These are phyloP conservation scores for Andrographis paniculata DNA, from an alignment of 305 asterid genomes.

Conservation along the genomic window DNA sequence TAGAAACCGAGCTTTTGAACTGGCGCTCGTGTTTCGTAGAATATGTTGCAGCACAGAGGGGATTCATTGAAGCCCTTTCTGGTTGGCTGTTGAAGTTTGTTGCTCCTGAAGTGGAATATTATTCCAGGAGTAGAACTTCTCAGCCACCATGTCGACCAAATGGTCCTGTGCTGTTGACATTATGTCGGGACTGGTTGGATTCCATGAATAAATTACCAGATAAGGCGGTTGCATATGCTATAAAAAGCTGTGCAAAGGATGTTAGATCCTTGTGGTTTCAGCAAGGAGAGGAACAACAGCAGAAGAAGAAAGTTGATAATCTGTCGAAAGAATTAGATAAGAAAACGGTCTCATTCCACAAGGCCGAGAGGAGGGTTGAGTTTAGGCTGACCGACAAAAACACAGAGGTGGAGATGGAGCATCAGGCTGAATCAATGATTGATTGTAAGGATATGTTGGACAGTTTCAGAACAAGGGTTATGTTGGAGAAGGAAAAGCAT, in stretches of 20 bases:
- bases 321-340: conserved; percentile 66
- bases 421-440: conserved; percentile 28
- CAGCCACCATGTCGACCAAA: conserved; percentile 8
- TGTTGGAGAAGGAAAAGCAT: conserved; percentile 68
- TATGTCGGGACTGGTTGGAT: conserved; percentile 60
- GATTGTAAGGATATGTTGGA: conserved; percentile 53
- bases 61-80: conserved; percentile 49
- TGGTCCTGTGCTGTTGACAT: conserved; percentile 39
- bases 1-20: conserved; percentile 72
- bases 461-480: conserved; percentile 45
- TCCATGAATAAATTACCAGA: conserved; percentile 53
- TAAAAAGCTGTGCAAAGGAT: conserved; percentile 67
- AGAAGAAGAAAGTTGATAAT: conserved; percentile 68
- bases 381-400: conserved; percentile 35
- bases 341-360: conserved; percentile 47
- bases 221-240: conserved; percentile 44
- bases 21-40: conserved; percentile 66
- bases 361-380: conserved; percentile 49
- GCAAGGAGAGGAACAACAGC: conserved; percentile 78
- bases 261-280: conserved; percentile 72
- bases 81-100: conserved; percentile 76
- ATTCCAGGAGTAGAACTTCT: conserved; percentile 11
- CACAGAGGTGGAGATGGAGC: conserved; percentile 30
- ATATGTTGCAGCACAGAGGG: conserved; percentile 52
- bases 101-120: conserved; percentile 31